Base-by-base conservation (phyloP, 2,329 filamentous ascomycete genomes). In the Geosmithia morbida region DNA sequence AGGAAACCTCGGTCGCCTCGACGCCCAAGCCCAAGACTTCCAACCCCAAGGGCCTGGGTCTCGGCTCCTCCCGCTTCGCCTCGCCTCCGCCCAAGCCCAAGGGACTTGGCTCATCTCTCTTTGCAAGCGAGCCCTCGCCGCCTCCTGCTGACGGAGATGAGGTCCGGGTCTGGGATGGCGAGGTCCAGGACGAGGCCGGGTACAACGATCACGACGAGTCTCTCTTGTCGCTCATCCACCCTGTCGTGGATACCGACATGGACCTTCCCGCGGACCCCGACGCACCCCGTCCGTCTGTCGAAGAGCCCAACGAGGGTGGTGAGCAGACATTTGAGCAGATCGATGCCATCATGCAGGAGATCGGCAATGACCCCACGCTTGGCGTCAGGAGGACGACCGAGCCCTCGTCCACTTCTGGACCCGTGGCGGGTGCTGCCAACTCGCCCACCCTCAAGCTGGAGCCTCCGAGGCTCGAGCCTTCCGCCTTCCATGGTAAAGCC, bases 301-400 rank as follows among this genome's bases (percentile, higher is more conserved):
- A 45, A 5, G 10, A 42, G 13, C 26, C 16, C 16, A 41, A 46
- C 41, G 43, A 52, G 48, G 41, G 51, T n/a, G 48, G 55, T 41
- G 53, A 57, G 51, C 71, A 68, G 7, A 77, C 81, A 0, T 86
- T 86, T 55, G 83, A 90, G 54, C 88, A 96, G 59, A 89, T 96
- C 56, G 89, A 96, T 66, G 87, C 84, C 43, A 81, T 96, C 46
- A 95, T 97, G 87, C 79, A 83, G 53, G 83, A 92, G 50, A 75
- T 96, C 55, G 75, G 81, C 49, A 77, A 72, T 44, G 79, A 87
- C 53, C 84, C 83, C 2, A 80, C 83, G 46, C 77, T 84, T 60
- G 85, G 85, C 13, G 77, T 87, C 50, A 85, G 87, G 58, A 81
- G 80, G 56, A 67, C 66, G 7, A 61, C 69, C 14, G 67, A 72